Evolutionary conservation across 2,329 filamentous ascomycete species (phyloP).

Genomic region (Didymella keratinophila): DNA sequence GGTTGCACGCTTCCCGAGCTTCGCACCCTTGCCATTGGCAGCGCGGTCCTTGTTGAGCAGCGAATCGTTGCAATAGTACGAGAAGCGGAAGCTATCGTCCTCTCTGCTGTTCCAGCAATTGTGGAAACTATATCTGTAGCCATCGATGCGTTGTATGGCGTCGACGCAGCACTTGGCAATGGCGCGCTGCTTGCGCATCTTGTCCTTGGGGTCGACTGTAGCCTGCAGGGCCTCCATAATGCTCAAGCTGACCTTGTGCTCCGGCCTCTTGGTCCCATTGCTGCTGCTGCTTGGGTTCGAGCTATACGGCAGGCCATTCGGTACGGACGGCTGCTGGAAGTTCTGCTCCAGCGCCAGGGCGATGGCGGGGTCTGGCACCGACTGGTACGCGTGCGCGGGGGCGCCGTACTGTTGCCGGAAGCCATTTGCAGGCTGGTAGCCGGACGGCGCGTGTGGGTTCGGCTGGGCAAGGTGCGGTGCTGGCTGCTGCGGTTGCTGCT

Average conservation of each 20-base stretch:
- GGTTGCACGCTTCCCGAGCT: slow-evolving; percentile 48
- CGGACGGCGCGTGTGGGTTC: slow-evolving; percentile 35
- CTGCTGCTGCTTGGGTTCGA: not conserved
- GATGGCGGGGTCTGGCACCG: slow-evolving; percentile 36
- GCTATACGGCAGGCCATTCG: not conserved
- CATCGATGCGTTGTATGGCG: slow-evolving; percentile 55
- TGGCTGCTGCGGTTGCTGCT: slow-evolving; percentile 2
- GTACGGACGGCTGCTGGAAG: slow-evolving; percentile 14
- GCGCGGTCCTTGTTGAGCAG: slow-evolving; percentile 60
- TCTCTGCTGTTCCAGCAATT: slow-evolving; percentile 59
- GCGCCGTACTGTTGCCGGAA: slow-evolving; percentile 11
- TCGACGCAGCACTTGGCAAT: slow-evolving; percentile 57
- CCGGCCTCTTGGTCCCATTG: slow-evolving; percentile 22
- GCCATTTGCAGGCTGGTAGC: slow-evolving; percentile 40
- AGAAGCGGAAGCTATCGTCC: slow-evolving; percentile 57
- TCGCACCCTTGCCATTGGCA: slow-evolving; percentile 54
- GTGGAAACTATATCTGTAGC: slow-evolving; percentile 60
- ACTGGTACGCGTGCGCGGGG: slow-evolving; percentile 28
- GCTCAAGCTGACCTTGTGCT: slow-evolving; percentile 43
- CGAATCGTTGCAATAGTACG: slow-evolving; percentile 60
- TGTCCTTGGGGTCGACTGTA: slow-evolving; percentile 49
- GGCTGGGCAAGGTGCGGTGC: slow-evolving; percentile 14
- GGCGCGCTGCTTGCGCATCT: slow-evolving; percentile 56
- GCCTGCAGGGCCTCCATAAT: slow-evolving; percentile 48
- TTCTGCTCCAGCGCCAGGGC: slow-evolving; percentile 36